Base-by-base conservation (phyloP, 257 asterid species). In the Capsicum pubescens region DNA sequence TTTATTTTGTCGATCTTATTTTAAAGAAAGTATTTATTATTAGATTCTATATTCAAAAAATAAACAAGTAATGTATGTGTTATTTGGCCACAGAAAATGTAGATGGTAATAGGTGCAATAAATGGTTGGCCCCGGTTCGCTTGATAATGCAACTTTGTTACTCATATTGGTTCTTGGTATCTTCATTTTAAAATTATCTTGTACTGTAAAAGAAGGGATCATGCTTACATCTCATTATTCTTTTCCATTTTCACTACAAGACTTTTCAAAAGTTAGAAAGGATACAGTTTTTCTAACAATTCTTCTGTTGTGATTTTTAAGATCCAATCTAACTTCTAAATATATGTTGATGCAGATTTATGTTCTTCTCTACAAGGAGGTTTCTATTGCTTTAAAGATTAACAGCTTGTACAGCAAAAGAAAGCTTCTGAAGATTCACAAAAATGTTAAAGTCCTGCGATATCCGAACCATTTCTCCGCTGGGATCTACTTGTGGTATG, bases 361-460 rank as follows among this genome's bases (percentile, higher is more conserved):
- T 91, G 92, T 94, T 90, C 98, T 95, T 87, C 97, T 95, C 61
- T 95, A 94, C 94, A 94, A 94, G 95, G 99, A 95, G 87, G 99
- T 95, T 87, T 84, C 98, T 64, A 87, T 95, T 81, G 99, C 99
- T 84, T 88, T 95, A 69, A 95, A 95, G 91, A 95, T 95, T 84
- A 95, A 94, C 90, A 94, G 99, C 90, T 91, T 89, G 81, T 92
- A 91, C 87, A 95, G 98, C 88, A 92, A 93, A 91, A 91, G 79
- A 82, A 90, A 90, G 91, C 95, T 96, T 77, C 93, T 91, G 19
- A 71, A 87, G 90, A 96, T 96, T 90, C 98, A 96, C 69, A 97
- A 93, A 89, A 96, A 96, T 85, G 90, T 96, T 81, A 94, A 86
- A 87, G 98, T 96, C 55, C 84, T 96, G 86, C 91, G 98, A 52